These are phyloP conservation scores for Monosporascus cannonballus DNA, from an alignment of 2,329 filamentous ascomycete genomes.

Conservation along the genomic window DNA sequence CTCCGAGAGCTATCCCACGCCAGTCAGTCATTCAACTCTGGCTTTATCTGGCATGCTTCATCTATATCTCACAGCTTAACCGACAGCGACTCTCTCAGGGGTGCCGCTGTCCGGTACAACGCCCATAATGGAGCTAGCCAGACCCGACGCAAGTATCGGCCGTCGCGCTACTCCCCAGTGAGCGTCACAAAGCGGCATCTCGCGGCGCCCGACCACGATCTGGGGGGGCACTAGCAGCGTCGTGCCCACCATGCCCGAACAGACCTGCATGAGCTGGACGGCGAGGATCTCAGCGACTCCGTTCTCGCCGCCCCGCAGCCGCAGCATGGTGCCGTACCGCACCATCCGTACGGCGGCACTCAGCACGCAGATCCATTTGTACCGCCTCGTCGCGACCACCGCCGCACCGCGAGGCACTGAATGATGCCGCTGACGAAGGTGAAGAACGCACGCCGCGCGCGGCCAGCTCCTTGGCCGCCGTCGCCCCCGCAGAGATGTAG, in stretches of 20 bases:
- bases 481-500: conserved; percentile 42
- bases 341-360: conserved; percentile 36
- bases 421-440: conserved; percentile 31
- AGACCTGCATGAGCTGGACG: conserved; percentile 43
- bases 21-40: neutral
- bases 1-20: conserved; percentile 16
- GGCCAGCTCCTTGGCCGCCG: conserved; percentile 34
- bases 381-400: conserved; percentile 36
- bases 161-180: conserved; percentile 27
- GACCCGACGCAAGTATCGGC: conserved; percentile 25
- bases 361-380: conserved; percentile 39
- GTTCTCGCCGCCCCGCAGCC: conserved; percentile 37
- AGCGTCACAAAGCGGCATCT: conserved; percentile 34
- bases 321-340: conserved; percentile 45
- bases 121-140: conserved; percentile 41
- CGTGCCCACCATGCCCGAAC: conserved; percentile 39
- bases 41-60: neutral
- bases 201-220: conserved; percentile 36
- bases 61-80: conserved; percentile 27
- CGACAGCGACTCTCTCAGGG: conserved; percentile 33
- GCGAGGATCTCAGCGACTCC: conserved; percentile 38
- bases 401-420: conserved; percentile 34
- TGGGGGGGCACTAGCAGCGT: conserved; percentile 37
- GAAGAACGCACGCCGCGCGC: conserved; percentile 36
- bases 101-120: conserved; percentile 34